Evolutionary conservation across 805 yeast species (phyloP), one percentile per base, ranked within the genome.

Genomic region (Saturnispora kantuleensis): DNA sequence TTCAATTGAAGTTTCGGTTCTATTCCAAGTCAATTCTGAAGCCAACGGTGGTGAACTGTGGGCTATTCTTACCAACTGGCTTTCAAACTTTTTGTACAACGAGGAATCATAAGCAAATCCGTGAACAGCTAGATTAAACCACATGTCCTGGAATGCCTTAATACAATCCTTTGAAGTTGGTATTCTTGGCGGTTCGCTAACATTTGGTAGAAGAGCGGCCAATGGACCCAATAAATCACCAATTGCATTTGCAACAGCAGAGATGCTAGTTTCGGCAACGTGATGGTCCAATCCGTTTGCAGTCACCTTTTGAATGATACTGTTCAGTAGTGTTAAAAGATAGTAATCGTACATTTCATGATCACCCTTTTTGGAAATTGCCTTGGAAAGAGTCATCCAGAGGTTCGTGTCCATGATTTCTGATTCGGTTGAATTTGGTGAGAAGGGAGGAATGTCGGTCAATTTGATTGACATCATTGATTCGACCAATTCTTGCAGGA

Each of bases 111-210:
- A 68, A n/a, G 78, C 73, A 58, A 80, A 87, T 0, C 98, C 98
- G 62, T 93, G 96, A 26, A 89, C 84, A 4, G 81, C 90, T 71
- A 93, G 69, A 56, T 90, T 93, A 61, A 86, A 87, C 99, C 99
- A 93, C 37, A 87, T 78, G 61, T 93, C 84, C 56, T 94, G 74
- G 68, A 90, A 86, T 47, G 80, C 66, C 38, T 73, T 70, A 39
- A 78, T 66, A 1, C 77, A 66, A 2, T 66, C 66, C 34, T 76
- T 74, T 50, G 81, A 76, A 8, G 58, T 60, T 55, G 71, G 51
- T 12, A 56, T 57, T 17, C 67, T 54, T 0, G 83, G 77, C 5
- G 57, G 52, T 28, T 71, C 70, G 31, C 68, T 67, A 6, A 71
- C 68, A 32, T 67, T 64, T 3, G 96, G 96, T 45, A 89, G 64